Conservation (phyloP, 805 yeast species). For the Pichia pseudocactophila region DNA sequence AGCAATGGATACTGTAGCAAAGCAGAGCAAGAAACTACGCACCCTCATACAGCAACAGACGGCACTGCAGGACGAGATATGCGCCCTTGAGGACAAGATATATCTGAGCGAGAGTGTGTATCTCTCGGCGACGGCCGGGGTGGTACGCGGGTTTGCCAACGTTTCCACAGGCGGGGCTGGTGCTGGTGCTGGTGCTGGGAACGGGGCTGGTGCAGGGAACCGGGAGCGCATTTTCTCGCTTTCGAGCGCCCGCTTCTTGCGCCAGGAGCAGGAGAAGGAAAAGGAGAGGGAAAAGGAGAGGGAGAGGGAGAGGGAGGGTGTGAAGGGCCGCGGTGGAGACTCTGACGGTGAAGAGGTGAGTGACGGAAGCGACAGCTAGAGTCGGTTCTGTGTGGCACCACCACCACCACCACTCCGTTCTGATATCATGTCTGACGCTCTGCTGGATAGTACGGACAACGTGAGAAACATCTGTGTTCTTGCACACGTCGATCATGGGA, state of each 20-base stretch:
- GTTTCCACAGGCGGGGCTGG: background rate
- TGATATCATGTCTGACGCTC: conserved; percentile 31
- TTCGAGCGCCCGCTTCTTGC: conserved; percentile 62
- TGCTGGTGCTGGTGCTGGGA: no score
- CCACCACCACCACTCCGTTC: no score
- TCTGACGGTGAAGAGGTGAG: conserved; percentile 8
- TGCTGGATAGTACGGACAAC: conserved; percentile 61
- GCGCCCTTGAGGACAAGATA: conserved; percentile 63
- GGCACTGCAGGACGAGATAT: conserved; percentile 54
- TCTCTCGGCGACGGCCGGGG: conserved; percentile 61
- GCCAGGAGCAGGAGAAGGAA: conserved; percentile 44
- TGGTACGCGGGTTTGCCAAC: conserved; percentile 82
- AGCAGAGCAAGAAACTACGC: background rate
- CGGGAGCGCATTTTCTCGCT: conserved; percentile 68
- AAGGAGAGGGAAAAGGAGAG: conserved; percentile 12
- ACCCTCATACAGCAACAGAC: conserved; percentile 31
- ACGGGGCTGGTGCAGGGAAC: no score
- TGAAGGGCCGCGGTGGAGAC: no score
- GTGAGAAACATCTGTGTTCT: conserved; percentile 88
- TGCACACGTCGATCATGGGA: conserved; percentile 99
- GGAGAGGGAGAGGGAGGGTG: conserved; percentile 6
- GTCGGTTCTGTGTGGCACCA: no score
- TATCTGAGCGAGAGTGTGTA: conserved; percentile 73
- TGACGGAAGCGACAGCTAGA: background rate
- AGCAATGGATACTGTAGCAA: background rate